Percentiles rank a stretch among this genome's conserved stretches.
These are phyloP conservation scores for Halophytophthora batemanensis DNA, from an alignment of 352 stramenopile genomes.

Conservation along the genomic window DNA sequence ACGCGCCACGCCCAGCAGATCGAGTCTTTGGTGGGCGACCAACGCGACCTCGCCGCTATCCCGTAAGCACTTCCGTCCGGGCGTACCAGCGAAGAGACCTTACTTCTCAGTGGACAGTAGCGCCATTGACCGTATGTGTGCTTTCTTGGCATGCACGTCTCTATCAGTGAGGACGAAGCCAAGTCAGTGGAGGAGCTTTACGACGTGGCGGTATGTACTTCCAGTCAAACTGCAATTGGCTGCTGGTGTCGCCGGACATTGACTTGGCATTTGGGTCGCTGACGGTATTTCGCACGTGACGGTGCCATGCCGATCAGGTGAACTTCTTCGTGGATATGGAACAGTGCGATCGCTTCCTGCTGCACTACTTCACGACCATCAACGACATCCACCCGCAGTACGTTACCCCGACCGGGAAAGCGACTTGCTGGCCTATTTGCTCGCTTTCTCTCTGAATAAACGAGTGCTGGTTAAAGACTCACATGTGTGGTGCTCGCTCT, in stretches of 20 bases:
- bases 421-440: neutral
- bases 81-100: neutral
- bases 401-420: slow-evolving; percentile 6
- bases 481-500: neutral
- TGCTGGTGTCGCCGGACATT: neutral
- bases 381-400: slow-evolving; percentile 81
- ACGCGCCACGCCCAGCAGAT: slow-evolving; percentile 33
- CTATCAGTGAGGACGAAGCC: slow-evolving; percentile 21
- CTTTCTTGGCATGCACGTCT: no score
- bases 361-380: slow-evolving; percentile 80
- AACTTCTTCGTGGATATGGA: slow-evolving; percentile 87
- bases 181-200: slow-evolving; percentile 44
- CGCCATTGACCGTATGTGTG: neutral
- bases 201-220: slow-evolving; percentile 32
- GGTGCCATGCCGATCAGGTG: slow-evolving; percentile 29
- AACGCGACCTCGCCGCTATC: slow-evolving; percentile 24
- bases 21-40: slow-evolving; percentile 22
- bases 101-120: neutral
- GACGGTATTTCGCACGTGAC: neutral
- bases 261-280: neutral
- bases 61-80: slow-evolving; percentile 10
- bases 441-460: neutral
- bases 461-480: neutral
- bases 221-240: neutral
- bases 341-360: slow-evolving; percentile 77